These are phyloP conservation scores for Stagonosporopsis vannaccii DNA, from an alignment of 2,329 filamentous ascomycete species.

Conservation along the genomic window DNA sequence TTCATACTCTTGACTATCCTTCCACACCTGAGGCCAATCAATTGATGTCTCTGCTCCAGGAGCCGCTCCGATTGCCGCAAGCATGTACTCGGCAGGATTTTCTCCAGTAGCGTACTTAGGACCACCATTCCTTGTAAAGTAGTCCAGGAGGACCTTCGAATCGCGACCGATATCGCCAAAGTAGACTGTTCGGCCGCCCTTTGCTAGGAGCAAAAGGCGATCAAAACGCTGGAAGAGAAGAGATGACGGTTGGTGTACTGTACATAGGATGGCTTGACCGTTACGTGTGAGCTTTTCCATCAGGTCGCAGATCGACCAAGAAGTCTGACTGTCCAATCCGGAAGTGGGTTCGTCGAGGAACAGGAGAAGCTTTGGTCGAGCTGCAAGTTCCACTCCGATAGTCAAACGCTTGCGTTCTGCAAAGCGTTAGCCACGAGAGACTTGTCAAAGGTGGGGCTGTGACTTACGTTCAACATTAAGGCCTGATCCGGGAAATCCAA, in stretches of 20 bases:
- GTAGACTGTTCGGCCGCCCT: conserved; percentile 78
- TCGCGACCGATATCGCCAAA: conserved; percentile 79
- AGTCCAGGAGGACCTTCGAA: conserved; percentile 69
- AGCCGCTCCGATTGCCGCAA: conserved; percentile 56
- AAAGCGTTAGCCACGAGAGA: background rate
- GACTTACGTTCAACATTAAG: conserved; percentile 55
- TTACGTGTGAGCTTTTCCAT: conserved; percentile 86
- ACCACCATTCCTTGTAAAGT: conserved; percentile 76
- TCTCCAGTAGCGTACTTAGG: conserved; percentile 67
- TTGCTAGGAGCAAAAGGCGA: conserved; percentile 77
- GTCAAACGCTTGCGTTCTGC: conserved; percentile 67
- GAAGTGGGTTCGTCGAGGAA: conserved; percentile 72
- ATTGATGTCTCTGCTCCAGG: conserved; percentile 32
- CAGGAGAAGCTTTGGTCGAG: conserved; percentile 40
- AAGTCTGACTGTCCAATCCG: conserved; percentile 69
- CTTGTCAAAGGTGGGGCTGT: conserved; percentile 38
- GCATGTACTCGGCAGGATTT: conserved; percentile 82
- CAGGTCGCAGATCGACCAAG: conserved; percentile 73
- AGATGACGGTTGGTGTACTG: conserved; percentile 91
- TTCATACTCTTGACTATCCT: conserved; percentile 27
- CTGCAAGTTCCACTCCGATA: conserved; percentile 59
- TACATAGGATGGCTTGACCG: conserved; percentile 83
- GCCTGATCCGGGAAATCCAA: conserved; percentile 26
- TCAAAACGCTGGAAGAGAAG: conserved; percentile 92
- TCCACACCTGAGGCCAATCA: conserved; percentile 55